These are phyloP conservation scores for Phytophthora rubi DNA, from an alignment of 352 stramenopile species.

Conservation along the genomic window DNA sequence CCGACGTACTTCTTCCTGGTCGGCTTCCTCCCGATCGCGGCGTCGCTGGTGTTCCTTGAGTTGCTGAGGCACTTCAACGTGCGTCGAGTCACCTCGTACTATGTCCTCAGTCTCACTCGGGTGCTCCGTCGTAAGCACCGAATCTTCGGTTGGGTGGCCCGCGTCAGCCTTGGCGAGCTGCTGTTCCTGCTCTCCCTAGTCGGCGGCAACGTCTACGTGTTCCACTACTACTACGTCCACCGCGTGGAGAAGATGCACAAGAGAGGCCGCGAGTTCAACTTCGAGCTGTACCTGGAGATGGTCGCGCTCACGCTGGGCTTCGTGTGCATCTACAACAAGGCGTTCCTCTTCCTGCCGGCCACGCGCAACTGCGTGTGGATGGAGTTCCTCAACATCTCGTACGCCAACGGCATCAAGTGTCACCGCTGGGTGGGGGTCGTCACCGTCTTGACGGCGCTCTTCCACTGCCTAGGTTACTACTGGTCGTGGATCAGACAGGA, in stretches of 20 bases:
- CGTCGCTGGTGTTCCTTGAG: constrained; percentile 46
- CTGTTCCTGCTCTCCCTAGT: constrained; percentile 31
- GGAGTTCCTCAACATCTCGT: constrained; percentile 66
- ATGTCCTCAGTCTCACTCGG: constrained; percentile 34
- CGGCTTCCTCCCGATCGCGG: constrained; percentile 44
- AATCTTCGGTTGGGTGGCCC: constrained; percentile 39
- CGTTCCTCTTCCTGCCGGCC: constrained; percentile 52
- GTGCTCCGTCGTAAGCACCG: constrained; percentile 54
- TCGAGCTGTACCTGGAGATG: constrained; percentile 35
- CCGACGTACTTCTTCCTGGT: constrained; percentile 64
- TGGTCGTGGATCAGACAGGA: constrained; percentile 36
- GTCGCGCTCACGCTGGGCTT: constrained; percentile 43
- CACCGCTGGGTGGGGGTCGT: constrained; percentile 55
- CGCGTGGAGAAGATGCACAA: constrained; percentile 12
- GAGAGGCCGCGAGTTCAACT: constrained; percentile 33
- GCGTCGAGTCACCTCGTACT: constrained; percentile 41
- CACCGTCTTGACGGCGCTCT: constrained; percentile 42
- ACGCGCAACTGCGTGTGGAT: constrained; percentile 63
- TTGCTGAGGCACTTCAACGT: constrained; percentile 46
- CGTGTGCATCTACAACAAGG: constrained; percentile 56
- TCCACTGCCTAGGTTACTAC: constrained; percentile 44
- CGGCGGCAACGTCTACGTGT: constrained; percentile 41
- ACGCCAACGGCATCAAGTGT: constrained; percentile 60
- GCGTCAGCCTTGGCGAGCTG: constrained; percentile 46
- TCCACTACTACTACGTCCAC: constrained; percentile 22